Evolutionary conservation across 2,329 filamentous ascomycete genomes (phyloP).

Genomic region (Cordyceps militaris): DNA sequence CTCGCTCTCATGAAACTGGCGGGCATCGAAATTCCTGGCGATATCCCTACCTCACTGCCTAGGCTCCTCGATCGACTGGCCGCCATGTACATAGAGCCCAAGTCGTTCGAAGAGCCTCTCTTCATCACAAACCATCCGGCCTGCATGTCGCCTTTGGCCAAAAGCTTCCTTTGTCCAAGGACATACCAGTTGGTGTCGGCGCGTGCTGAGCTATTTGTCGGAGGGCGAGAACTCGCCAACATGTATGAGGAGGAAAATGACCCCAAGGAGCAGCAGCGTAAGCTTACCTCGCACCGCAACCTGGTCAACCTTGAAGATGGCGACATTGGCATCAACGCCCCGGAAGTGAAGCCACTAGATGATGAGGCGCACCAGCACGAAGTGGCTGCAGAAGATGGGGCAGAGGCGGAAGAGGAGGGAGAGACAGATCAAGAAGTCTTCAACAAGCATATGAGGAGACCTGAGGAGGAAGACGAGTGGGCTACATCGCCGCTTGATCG

Average conservation of each 20-base stretch:
- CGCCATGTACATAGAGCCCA: slow-evolving; percentile 68
- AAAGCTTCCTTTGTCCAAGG: slow-evolving; percentile 66
- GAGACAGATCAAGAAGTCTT: slow-evolving; percentile 28
- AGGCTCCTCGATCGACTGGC: slow-evolving; percentile 77
- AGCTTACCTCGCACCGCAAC: slow-evolving; percentile 57
- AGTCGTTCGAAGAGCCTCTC: slow-evolving; percentile 59
- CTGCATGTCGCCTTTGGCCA: slow-evolving; percentile 84
- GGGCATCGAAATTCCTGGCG: slow-evolving; percentile 57
- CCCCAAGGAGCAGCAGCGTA: slow-evolving; percentile 75
- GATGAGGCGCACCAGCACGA: slow-evolving; percentile 12
- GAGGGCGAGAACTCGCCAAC: slow-evolving; percentile 78
- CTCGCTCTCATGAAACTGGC: slow-evolving; percentile 47
- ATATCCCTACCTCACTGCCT: slow-evolving; percentile 51
- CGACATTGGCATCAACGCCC: slow-evolving; percentile 22
- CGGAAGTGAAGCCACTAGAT: background rate
- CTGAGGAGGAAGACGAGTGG: slow-evolving; percentile 32
- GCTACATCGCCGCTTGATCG: slow-evolving; percentile 56
- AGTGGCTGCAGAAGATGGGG: slow-evolving; percentile 7
- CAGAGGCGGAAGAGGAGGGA: slow-evolving; percentile 18
- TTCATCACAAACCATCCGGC: slow-evolving; percentile 89
- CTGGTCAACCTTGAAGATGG: slow-evolving; percentile 30
- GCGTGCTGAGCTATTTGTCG: slow-evolving; percentile 77
- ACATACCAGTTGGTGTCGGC: slow-evolving; percentile 70
- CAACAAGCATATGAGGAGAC: background rate
- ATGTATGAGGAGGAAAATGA: slow-evolving; percentile 99